Conservation (phyloP, 2,329 filamentous ascomycete species). For the Fusarium proliferatum region DNA sequence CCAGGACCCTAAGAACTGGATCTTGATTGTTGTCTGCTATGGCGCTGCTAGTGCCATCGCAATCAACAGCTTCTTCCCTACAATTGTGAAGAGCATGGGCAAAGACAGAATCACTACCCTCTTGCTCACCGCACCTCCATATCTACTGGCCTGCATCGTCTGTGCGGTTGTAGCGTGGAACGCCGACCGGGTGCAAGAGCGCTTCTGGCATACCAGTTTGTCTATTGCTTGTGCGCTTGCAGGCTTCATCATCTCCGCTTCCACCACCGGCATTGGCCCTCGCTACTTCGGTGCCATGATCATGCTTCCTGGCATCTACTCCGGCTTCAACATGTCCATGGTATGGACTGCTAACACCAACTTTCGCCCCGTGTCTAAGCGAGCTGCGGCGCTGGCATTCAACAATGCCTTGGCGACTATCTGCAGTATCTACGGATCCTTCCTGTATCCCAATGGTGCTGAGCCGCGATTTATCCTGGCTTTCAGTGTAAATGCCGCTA, state of each 20-base stretch:
- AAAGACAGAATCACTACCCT: constrained; percentile 14
- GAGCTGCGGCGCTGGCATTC: constrained; percentile 4
- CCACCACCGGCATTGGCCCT: neutral
- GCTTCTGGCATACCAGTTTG: constrained; percentile 58
- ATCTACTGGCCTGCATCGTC: constrained; percentile 40
- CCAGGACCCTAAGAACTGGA: constrained; percentile 51
- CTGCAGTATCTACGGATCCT: neutral
- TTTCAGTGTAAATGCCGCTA: neutral
- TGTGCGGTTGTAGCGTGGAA: constrained; percentile 56
- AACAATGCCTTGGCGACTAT: neutral
- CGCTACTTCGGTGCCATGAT: constrained; percentile 7
- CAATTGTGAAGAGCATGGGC: constrained; percentile 24
- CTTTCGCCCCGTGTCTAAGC: neutral
- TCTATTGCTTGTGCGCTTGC: neutral
- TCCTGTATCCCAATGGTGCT: neutral
- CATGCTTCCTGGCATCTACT: constrained; percentile 3
- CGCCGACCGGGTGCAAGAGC: constrained; percentile 57
- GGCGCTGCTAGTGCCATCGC: constrained; percentile 55
- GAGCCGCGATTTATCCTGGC: neutral
- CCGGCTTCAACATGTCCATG: constrained; percentile 7
- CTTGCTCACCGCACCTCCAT: constrained; percentile 19
- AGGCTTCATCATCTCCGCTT: constrained; percentile 2
- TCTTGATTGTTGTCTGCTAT: constrained; percentile 59
- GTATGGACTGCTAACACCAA: constrained; percentile 7
- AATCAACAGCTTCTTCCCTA: constrained; percentile 55